Percentiles rank a stretch among this genome's conserved stretches.
phyloP scores from a whole-genome alignment of 179 eudicot species.

The Nepenthes alata region DNA sequence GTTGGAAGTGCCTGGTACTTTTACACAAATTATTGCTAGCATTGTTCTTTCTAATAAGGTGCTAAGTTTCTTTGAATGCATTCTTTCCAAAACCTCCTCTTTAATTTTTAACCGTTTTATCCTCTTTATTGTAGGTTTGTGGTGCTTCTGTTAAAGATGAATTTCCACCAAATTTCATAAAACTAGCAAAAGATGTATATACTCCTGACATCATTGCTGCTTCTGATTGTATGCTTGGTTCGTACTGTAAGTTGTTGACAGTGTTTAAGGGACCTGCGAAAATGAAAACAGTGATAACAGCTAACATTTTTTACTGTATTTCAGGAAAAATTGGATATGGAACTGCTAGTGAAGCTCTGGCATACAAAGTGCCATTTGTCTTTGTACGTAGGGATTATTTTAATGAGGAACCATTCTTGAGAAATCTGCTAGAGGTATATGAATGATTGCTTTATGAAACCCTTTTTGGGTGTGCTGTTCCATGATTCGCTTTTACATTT shows the following conservation, averaged over 20 bases:
- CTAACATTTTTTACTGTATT: conserved; percentile 4
- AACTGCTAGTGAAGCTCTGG: conserved; percentile 95
- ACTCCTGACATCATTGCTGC: conserved; percentile 98
- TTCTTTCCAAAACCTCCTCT: background rate
- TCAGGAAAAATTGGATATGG: conserved; percentile 99
- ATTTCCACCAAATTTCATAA: conserved; percentile 72
- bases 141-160: conserved; percentile 75
- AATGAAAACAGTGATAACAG: background rate
- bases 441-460: conserved; percentile 5
- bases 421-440: conserved; percentile 89
- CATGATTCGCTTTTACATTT: conserved; percentile 1
- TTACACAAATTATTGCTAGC: background rate
- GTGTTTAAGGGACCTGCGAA: background rate
- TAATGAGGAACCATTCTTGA: conserved; percentile 90
- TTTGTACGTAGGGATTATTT: conserved; percentile 98
- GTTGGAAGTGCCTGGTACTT: conserved; percentile 88
- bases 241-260: conserved; percentile 19
- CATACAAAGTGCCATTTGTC: conserved; percentile 88
- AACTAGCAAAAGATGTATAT: conserved; percentile 70
- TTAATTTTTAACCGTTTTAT: background rate
- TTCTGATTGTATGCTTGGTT: conserved; percentile 99
- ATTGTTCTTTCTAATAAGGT: background rate
- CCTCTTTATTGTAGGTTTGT: conserved; percentile 48
- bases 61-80: background rate
- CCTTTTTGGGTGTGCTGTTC: background rate